phyloP scores from a whole-genome alignment of 1,139 yeast genomes.

The Lizanozyma gosingica region DNA sequence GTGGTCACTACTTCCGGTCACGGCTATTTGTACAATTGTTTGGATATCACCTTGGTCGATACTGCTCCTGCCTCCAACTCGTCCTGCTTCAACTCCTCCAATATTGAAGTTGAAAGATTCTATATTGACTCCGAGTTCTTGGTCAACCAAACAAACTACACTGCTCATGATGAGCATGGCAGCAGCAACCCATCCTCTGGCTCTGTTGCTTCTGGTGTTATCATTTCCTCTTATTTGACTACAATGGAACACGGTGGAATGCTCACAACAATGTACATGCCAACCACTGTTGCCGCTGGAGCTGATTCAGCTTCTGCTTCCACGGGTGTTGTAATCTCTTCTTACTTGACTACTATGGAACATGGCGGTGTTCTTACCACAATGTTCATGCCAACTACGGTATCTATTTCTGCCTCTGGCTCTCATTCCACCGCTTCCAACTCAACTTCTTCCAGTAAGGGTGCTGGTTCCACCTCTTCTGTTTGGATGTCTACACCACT shows the following conservation, averaged over 20 bases:
- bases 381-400: neutral
- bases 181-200: slow-evolving; percentile 7
- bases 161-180: neutral
- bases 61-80: slow-evolving; percentile 4
- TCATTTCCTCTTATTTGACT: slow-evolving; percentile 4
- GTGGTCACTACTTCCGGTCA: slow-evolving; percentile 8
- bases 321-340: slow-evolving; percentile 11
- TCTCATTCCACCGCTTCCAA: neutral
- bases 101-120: neutral
- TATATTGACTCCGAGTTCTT: neutral
- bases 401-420: neutral
- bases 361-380: neutral
- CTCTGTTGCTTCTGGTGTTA: slow-evolving; percentile 16
- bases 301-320: neutral
- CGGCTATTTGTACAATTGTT: slow-evolving; percentile 13
- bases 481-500: neutral
- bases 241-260: neutral
- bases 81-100: neutral
- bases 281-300: neutral
- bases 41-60: slow-evolving; percentile 9
- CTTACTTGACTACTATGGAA: neutral
- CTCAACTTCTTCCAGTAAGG: neutral
- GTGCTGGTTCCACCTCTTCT: neutral
- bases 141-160: neutral
- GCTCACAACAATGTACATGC: neutral